Percentiles rank a stretch among this genome's conserved stretches.
Conservation (phyloP, 2,329 filamentous ascomycete genomes). For the Talaromyces piceae region DNA sequence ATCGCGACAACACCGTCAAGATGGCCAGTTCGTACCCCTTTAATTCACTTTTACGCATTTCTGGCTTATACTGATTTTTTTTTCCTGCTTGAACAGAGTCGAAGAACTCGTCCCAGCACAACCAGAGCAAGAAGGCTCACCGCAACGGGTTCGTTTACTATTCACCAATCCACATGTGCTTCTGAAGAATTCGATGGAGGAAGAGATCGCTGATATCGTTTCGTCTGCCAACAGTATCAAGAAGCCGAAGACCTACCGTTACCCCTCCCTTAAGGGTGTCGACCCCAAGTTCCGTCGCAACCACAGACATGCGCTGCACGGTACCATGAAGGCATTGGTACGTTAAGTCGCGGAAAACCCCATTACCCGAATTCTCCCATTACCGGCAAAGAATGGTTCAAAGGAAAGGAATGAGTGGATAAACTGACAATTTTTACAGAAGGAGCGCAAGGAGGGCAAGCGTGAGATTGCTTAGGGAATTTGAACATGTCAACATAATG, state of each 20-base stretch:
- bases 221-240: constrained; percentile 67
- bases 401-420: too few species aligned
- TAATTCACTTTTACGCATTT: background rate
- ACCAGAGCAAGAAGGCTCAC: constrained; percentile 98
- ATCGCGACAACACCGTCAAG: constrained; percentile 38
- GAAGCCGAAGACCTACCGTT: constrained; percentile 99
- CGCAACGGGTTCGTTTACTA: constrained; percentile 79
- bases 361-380: too few species aligned
- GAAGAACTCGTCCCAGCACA: constrained; percentile 99
- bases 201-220: background rate
- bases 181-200: background rate
- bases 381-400: background rate
- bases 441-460: constrained; percentile 97
- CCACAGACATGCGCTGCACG: constrained; percentile 99
- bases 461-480: constrained; percentile 71
- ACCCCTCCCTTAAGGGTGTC: constrained; percentile 96
- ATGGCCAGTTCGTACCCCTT: constrained; percentile 37
- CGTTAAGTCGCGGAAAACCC: too few species aligned
- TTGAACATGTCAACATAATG: constrained; percentile 14
- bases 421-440: constrained; percentile 52
- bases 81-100: constrained; percentile 69
- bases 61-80: background rate
- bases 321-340: constrained; percentile 97
- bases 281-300: constrained; percentile 99
- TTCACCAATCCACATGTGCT: background rate